phyloP scores from a whole-genome alignment of 768 basidiomycete species.

The Termitomyces sp. region DNA sequence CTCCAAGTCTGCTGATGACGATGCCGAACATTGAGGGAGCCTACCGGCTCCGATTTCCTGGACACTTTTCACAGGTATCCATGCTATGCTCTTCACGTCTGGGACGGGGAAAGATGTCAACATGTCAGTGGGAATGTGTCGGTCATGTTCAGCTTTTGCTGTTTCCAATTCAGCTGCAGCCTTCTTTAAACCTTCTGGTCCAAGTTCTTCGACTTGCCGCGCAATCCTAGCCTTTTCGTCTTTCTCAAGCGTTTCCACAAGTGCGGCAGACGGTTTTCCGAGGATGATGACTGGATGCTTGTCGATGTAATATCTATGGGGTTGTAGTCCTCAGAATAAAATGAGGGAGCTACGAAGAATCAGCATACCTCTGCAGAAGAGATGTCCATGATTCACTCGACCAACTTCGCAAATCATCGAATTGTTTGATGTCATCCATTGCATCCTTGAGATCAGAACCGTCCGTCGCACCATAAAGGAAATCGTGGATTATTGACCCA shows the following conservation, averaged over 20 bases:
- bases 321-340: constrained; percentile 3
- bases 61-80: constrained; percentile 74
- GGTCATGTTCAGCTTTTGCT: constrained; percentile 86
- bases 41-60: constrained; percentile 63
- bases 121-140: constrained; percentile 77
- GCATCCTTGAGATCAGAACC: constrained; percentile 73
- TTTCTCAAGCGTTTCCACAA: constrained; percentile 78
- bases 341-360: constrained; percentile 6
- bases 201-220: constrained; percentile 66
- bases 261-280: constrained; percentile 84
- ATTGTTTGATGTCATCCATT: constrained; percentile 80
- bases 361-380: constrained; percentile 65
- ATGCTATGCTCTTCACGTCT: constrained; percentile 84
- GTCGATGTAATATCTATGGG: constrained; percentile 75
- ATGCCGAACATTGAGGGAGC: constrained; percentile 23
- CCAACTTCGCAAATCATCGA: constrained; percentile 68
- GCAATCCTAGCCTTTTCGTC: constrained; percentile 79
- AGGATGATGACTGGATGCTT: constrained; percentile 71
- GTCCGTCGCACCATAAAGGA: constrained; percentile 81
- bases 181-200: constrained; percentile 75
- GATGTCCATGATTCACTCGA: constrained; percentile 71
- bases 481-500: constrained; percentile 73
- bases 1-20: constrained; percentile 44
- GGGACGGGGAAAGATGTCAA: constrained; percentile 89
- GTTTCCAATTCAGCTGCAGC: constrained; percentile 67